Conservation (phyloP, 306 rosid species). For the Ormosia semicastrata region DNA sequence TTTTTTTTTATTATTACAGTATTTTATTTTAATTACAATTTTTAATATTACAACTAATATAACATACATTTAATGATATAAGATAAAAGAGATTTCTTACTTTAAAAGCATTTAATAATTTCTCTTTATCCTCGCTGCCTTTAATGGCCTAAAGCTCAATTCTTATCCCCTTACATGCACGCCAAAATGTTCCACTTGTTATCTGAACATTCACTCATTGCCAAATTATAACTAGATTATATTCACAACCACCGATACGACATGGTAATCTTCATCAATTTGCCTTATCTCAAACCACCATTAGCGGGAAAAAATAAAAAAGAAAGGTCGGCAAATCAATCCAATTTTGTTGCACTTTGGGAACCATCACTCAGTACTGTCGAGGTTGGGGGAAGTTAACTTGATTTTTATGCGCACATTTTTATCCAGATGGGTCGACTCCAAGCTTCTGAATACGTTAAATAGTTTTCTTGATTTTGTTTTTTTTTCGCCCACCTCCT, state of each 20-base stretch:
- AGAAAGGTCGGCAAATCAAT: conserved; percentile 42
- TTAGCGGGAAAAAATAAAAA: too few relatives aligned
- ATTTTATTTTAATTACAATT: too few relatives aligned
- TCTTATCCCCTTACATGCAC: conserved; percentile 39
- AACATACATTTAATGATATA: too few relatives aligned
- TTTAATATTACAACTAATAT: too few relatives aligned
- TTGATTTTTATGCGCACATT: neutral
- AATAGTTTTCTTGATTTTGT: neutral
- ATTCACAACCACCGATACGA: neutral
- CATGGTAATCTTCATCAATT: neutral
- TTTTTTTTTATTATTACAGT: too few relatives aligned
- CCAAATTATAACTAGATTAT: neutral
- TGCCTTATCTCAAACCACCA: conserved; percentile 36
- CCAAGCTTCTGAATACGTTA: neutral
- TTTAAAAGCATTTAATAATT: too few relatives aligned
- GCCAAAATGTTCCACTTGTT: conserved; percentile 2
- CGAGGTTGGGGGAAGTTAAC: neutral
- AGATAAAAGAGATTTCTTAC: too few relatives aligned
- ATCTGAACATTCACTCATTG: neutral
- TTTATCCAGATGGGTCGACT: neutral
- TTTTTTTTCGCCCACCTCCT: neutral
- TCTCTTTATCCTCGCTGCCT: neutral
- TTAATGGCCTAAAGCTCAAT: conserved; percentile 18
- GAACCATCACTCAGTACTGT: neutral
- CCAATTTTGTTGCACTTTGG: conserved; percentile 24